Conservation (phyloP, 1,284 basidiomycete genomes). For the Malassezia globosa region DNA sequence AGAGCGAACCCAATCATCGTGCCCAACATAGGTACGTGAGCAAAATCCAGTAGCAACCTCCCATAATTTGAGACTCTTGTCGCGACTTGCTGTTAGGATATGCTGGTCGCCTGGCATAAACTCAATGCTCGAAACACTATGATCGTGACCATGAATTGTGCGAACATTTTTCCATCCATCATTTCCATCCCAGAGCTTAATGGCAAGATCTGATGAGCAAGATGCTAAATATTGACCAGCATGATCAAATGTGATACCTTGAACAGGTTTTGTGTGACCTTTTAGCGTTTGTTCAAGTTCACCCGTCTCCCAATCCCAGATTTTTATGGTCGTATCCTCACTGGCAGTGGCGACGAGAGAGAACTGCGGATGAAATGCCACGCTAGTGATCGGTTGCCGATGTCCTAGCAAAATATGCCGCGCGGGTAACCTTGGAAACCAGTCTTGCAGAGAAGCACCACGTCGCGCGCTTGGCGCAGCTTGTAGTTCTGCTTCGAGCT, state of each 20-base stretch:
- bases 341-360: slow-evolving; percentile 70
- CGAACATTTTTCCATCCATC: slow-evolving; percentile 79
- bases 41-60: slow-evolving; percentile 64
- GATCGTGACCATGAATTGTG: slow-evolving; percentile 79
- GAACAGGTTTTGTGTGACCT: slow-evolving; percentile 77
- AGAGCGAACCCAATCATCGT: slow-evolving; percentile 63
- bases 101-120: slow-evolving; percentile 74
- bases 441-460: slow-evolving; percentile 60
- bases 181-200: slow-evolving; percentile 80
- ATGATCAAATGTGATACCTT: slow-evolving; percentile 75
- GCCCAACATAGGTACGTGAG: slow-evolving; percentile 49
- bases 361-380: slow-evolving; percentile 78
- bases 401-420: slow-evolving; percentile 70
- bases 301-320: slow-evolving; percentile 92
- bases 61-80: slow-evolving; percentile 74
- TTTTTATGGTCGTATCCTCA: slow-evolving; percentile 76
- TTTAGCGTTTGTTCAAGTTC: slow-evolving; percentile 83
- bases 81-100: slow-evolving; percentile 72
- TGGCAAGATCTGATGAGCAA: slow-evolving; percentile 75
- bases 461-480: slow-evolving; percentile 55
- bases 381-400: slow-evolving; percentile 61
- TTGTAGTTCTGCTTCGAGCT: slow-evolving; percentile 63
- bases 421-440: slow-evolving; percentile 69
- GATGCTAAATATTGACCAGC: slow-evolving; percentile 71
- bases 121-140: slow-evolving; percentile 69